A percentile compares a stretch with the other conserved stretches of the same genome.
Evolutionary conservation across 2,329 filamentous ascomycete species (phyloP).

Genomic region (Pezizomycotina sp.): DNA sequence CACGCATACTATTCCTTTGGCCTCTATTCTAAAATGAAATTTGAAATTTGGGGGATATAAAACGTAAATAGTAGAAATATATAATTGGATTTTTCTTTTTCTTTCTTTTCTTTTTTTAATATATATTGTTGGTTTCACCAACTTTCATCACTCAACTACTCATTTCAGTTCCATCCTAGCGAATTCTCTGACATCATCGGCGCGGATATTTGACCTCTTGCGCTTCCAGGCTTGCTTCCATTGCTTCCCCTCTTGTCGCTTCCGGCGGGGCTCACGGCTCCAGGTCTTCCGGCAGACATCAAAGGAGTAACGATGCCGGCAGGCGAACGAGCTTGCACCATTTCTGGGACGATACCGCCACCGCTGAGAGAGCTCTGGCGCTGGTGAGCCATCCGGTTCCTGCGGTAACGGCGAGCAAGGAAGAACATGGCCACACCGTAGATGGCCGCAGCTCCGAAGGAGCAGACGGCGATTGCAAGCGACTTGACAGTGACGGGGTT

Average conservation of each 20-base stretch:
- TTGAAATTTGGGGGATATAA: slow-evolving; percentile 10
- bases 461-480: slow-evolving; percentile 57
- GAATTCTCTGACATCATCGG: slow-evolving; percentile 90
- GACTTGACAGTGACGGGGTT: slow-evolving; percentile 47
- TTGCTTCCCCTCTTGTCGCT: slow-evolving; percentile 53
- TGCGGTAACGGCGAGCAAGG: slow-evolving; percentile 76
- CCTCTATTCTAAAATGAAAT: slow-evolving; percentile 4
- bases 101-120: too few relatives aligned
- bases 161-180: slow-evolving; percentile 72
- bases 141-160: slow-evolving; percentile 13
- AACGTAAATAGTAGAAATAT: too few relatives aligned
- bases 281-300: slow-evolving; percentile 32
- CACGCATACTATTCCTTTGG: slow-evolving; percentile 2
- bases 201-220: slow-evolving; percentile 57
- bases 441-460: slow-evolving; percentile 61
- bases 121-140: slow-evolving; percentile 6
- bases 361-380: slow-evolving; percentile 57
- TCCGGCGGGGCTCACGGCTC: slow-evolving; percentile 35
- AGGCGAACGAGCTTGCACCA: slow-evolving; percentile 35
- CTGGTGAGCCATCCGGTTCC: slow-evolving; percentile 61
- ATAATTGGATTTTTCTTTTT: too few relatives aligned
- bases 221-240: slow-evolving; percentile 37
- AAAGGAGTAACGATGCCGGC: slow-evolving; percentile 30
- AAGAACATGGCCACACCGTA: slow-evolving; percentile 93
- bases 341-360: slow-evolving; percentile 34